phyloP scores from a whole-genome alignment of 805 yeast genomes.

The Teunomyces panamensis region DNA sequence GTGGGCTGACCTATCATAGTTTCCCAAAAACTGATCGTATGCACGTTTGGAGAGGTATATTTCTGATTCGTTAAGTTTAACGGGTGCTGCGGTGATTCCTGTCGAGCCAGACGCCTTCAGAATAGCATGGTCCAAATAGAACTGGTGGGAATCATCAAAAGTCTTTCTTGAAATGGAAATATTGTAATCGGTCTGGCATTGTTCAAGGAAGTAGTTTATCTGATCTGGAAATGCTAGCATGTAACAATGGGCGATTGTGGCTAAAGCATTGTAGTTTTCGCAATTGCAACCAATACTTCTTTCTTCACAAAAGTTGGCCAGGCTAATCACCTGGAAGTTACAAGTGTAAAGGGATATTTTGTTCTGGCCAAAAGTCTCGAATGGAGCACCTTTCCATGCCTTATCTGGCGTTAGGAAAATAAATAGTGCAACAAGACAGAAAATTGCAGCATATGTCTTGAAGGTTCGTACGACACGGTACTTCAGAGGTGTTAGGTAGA shows the following conservation, averaged over 20 bases:
- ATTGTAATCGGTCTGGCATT: conserved; percentile 22
- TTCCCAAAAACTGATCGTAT: conserved; percentile 39
- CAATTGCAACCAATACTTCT: conserved; percentile 21
- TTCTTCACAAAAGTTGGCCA: conserved; percentile 21
- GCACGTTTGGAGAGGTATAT: conserved; percentile 20
- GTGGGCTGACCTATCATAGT: conserved; percentile 40
- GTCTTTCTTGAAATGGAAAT: conserved; percentile 17
- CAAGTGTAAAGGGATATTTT: conserved; percentile 33
- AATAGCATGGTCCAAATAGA: conserved; percentile 6
- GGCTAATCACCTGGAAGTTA: conserved; percentile 18
- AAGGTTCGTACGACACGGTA: not conserved
- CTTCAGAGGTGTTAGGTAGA: not conserved
- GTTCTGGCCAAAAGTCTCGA: conserved; percentile 25
- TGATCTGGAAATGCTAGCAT: conserved; percentile 20
- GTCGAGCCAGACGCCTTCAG: not conserved
- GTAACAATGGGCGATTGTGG: conserved; percentile 38
- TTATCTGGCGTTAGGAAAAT: conserved; percentile 22
- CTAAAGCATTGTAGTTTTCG: conserved; percentile 27
- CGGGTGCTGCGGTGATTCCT: conserved; percentile 14
- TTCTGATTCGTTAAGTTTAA: conserved; percentile 21
- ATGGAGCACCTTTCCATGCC: conserved; percentile 29
- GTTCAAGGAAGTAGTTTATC: conserved; percentile 20
- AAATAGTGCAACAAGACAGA: conserved; percentile 9
- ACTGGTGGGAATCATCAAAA: conserved; percentile 18
- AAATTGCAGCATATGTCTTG: not conserved